Base-by-base conservation (phyloP, 768 basidiomycete species). In the Rhizopogon salebrosus region DNA sequence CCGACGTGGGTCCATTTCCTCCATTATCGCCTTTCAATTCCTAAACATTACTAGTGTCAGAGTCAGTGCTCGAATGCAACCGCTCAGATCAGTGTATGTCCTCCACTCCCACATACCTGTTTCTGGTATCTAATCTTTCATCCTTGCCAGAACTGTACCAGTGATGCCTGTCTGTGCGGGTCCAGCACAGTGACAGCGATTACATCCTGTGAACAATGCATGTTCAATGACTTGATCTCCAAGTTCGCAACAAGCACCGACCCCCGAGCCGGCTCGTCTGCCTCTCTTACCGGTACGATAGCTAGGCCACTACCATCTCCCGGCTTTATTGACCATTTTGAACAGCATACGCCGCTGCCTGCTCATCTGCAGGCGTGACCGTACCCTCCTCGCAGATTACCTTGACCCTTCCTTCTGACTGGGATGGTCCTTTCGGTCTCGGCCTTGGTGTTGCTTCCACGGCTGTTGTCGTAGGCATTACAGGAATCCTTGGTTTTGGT, bases 201-300 rank as follows among this genome's bases (percentile, higher is more conserved):
- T 51, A 67, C 73, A 2, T 46, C 60, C 31, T 87, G 87, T 68
- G 78, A 90, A 64, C 80, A 83, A 60, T 90, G 87, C 72, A 78
- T 85, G 75, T 83, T 85, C 62, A 64, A 67, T 38, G 69, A 70
- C 52, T 68, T 88, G 24, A 76, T 91, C 57, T 60, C 61, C 8
- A 67, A 68, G 34, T 83, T 84, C 62, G 62, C 72, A 51, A 72
- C 64, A 22, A 67, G 73, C 52, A 73, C 77, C 9, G 80, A 85
- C 63, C 68, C 72, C 46, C 72, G 74, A 14, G 80, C 78, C 4
- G 88, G 87, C 8, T 83, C 83, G n/a, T 74, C 75, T 45, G 63
- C 75, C 14, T 72, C 84, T n/a, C 67, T 89, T 38, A 64, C 62
- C 36, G 83, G 88, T 85, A 54, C 51, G 77, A 64, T 35, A 13